phyloP scores from a whole-genome alignment of 2,329 filamentous ascomycete species.

The Aureobasidium pullulans region DNA sequence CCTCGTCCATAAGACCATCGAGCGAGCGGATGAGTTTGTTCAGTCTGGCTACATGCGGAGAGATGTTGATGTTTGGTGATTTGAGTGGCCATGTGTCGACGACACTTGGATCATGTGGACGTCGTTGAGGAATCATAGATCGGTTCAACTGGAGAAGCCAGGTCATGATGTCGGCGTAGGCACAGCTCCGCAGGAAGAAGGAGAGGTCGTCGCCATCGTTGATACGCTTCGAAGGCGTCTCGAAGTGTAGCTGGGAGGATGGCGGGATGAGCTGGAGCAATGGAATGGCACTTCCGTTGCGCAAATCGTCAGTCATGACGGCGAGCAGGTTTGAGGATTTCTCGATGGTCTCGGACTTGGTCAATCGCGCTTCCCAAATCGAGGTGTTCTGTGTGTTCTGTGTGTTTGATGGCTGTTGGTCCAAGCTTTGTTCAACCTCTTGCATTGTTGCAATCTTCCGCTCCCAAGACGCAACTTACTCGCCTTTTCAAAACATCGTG shows the following conservation, averaged over 20 bases:
- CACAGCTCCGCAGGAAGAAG: constrained; percentile 70
- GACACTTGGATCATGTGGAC: constrained; percentile 30
- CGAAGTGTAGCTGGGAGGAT: constrained; percentile 50
- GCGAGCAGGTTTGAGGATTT: background rate
- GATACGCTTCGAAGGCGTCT: constrained; percentile 69
- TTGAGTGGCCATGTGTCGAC: constrained; percentile 47
- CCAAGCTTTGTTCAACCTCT: background rate
- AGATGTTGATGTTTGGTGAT: constrained; percentile 37
- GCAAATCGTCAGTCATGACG: constrained; percentile 17
- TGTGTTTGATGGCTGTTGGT: background rate
- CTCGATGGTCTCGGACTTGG: background rate
- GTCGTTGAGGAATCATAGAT: constrained; percentile 66
- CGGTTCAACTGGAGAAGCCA: constrained; percentile 89
- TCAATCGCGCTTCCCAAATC: background rate
- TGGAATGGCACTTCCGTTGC: constrained; percentile 12
- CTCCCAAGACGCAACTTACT: too few species aligned
- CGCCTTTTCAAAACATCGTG: too few species aligned
- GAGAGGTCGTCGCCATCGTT: constrained; percentile 75
- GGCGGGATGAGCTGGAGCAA: constrained; percentile 39
- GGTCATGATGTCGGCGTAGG: constrained; percentile 78
- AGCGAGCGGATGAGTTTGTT: constrained; percentile 59
- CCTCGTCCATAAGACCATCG: constrained; percentile 62
- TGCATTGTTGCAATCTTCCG: too few species aligned
- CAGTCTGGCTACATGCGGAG: constrained; percentile 56
- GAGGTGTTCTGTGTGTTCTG: background rate